These are phyloP conservation scores for Alternaria tenuissima DNA, from an alignment of 2,329 filamentous ascomycete genomes.

Conservation along the genomic window DNA sequence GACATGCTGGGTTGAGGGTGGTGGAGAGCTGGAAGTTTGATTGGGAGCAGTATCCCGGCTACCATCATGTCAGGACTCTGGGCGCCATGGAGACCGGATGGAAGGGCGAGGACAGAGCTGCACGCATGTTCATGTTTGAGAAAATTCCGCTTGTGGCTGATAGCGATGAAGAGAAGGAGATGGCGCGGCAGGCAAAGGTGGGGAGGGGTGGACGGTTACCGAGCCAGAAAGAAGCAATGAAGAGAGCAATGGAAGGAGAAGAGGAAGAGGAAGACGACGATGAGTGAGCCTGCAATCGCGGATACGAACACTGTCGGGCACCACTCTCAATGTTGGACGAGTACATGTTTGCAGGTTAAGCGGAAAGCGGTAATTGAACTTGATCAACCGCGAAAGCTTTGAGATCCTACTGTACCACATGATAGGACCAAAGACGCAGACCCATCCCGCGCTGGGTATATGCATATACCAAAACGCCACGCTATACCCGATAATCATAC, in stretches of 20 bases:
- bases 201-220: slow-evolving; percentile 17
- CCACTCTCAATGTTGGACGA: background rate
- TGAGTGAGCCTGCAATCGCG: background rate
- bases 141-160: slow-evolving; percentile 43
- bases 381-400: background rate
- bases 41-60: slow-evolving; percentile 73
- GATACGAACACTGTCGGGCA: background rate
- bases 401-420: background rate
- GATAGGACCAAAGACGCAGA: background rate
- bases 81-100: slow-evolving; percentile 63
- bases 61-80: slow-evolving; percentile 75
- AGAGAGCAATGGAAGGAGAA: slow-evolving; percentile 23
- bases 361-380: background rate
- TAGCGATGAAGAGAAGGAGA: slow-evolving; percentile 34
- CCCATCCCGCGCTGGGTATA: slow-evolving; percentile 7
- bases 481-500: slow-evolving; percentile 5
- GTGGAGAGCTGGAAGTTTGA: slow-evolving; percentile 75
- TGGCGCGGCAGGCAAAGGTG: slow-evolving; percentile 23
- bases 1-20: slow-evolving; percentile 77
- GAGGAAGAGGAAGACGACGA: slow-evolving; percentile 12
- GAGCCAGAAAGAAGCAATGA: slow-evolving; percentile 19
- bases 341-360: background rate
- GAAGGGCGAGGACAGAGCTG: slow-evolving; percentile 59
- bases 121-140: slow-evolving; percentile 58
- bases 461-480: slow-evolving; percentile 4